These are phyloP conservation scores for Sphagnum contortum DNA, from an alignment of 225 moss, liverwort and hornwort genomes.

Conservation along the genomic window DNA sequence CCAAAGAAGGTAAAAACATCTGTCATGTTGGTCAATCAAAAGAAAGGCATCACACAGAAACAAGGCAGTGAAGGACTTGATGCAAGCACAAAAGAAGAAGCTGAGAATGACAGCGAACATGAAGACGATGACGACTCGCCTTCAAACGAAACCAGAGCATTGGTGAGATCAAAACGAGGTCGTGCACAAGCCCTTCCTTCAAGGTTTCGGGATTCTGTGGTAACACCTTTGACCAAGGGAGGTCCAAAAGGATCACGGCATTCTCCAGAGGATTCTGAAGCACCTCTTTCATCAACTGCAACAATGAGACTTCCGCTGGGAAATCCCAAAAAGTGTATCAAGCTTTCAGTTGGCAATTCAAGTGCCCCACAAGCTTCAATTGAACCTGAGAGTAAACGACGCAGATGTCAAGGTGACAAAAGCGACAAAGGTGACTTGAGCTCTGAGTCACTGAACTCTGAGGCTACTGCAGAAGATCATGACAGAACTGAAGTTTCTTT, in stretches of 20 bases:
- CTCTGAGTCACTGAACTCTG: conserved; percentile 21
- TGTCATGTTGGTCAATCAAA: conserved; percentile 27
- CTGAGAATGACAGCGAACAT: conserved; percentile 30
- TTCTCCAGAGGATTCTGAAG: conserved; percentile 40
- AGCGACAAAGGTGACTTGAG: conserved; percentile 12
- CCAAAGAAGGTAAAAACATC: conserved; percentile 10
- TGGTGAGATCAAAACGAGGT: conserved; percentile 92
- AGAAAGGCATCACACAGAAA: conserved; percentile 22
- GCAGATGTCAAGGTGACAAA: conserved; percentile 4
- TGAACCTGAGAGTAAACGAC: conserved; percentile 22
- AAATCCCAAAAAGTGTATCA: conserved; percentile 35
- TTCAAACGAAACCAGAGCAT: conserved; percentile 59
- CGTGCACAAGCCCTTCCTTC: conserved; percentile 85
- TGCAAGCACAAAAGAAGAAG: conserved; percentile 27
- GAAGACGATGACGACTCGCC: conserved; percentile 24
- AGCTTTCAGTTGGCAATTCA: conserved; percentile 12
- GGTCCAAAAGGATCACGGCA: conserved; percentile 45
- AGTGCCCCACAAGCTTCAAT: not conserved
- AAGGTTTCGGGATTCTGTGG: conserved; percentile 89
- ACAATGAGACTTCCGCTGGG: conserved; percentile 7
- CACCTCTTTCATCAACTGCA: conserved; percentile 23
- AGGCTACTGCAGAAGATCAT: conserved; percentile 22
- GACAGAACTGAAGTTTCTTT: conserved; percentile 36
- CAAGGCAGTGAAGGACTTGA: conserved; percentile 27
- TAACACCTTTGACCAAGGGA: conserved; percentile 82